Base-by-base conservation (phyloP, 2,329 filamentous ascomycete genomes). In the Lecanoromycetidae sp. region DNA sequence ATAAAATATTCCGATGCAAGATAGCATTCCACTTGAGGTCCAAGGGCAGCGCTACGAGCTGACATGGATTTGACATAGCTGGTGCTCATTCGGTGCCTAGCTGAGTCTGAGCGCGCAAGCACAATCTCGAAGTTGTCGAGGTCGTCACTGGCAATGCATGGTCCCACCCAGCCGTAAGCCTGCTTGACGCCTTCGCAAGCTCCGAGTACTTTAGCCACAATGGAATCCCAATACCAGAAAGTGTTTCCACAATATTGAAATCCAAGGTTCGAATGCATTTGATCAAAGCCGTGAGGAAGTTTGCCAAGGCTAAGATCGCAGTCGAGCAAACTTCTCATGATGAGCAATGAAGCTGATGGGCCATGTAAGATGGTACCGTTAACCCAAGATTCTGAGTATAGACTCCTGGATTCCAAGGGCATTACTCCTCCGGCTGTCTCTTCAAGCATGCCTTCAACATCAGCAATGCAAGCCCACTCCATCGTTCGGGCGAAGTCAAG, bases 201-300 rank as follows among this genome's bases (percentile, higher is more conserved):
- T 1, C 69, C 68, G 6, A 87, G 68, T 2, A 87, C 82, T 58
- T 85, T 87, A 30, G 82, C 83, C 2, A 87, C 79, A 48, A 87
- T 82, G 55, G 75, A 82, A 17, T 74, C 70, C 10, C 78, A 75
- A 3, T 81, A 78, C 83, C 83, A 87, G 67, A 87, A 87, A 1
- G 83, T 87, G 58, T 82, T 81, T 48, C 78, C 80, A 49, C 80
- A 79, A 59, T 87, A 86, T 63, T 87, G 83, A 58, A 87, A 86
- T 13, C 83, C 83, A 53, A 79, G 79, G 54, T 79, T 70, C 1
- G 80, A 80, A 49, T 81, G 74, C 54, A 81, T 71, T 56, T 85
- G 79, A 1, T 78, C 80, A 7, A 87, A 71, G 27, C 81, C 71
- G 9, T 79, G 77, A 13, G 87, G 72, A 6, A 77, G 68, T 52